Evolutionary conservation across 2,329 filamentous ascomycete species (phyloP), one percentile per base, ranked within the genome.

Genomic region (Xylariaceae sp.): DNA sequence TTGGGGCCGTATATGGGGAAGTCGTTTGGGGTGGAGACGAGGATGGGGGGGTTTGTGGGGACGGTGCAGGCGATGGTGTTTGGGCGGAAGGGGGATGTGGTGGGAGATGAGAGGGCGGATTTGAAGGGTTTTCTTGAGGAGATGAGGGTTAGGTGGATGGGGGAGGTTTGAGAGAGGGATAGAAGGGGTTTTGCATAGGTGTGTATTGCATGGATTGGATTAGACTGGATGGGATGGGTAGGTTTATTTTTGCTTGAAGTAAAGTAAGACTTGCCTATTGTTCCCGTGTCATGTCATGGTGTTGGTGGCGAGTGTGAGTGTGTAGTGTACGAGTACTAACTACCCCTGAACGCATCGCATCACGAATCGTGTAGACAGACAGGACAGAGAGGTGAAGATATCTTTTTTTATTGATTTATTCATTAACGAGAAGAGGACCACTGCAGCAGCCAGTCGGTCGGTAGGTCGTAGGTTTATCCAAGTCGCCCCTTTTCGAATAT

Each of bases 1-100:
- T 51, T 65, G 4, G 71, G 70, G 0, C 71, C 70, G 9, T 72
- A 68, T 10, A 70, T 70, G 68, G 68, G 67, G 13, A 62, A 62
- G 50, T 62, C 65, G 13, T 65, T 65, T 53, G 67, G 62, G 2
- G 15, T 63, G 3, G 58, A 48, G 15, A 47, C 56, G 45, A 17
- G 11, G 6, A 53, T 15, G 51, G 51, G 48, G 30, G 64, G 64
- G 1, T 30, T 69, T 1, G 47, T 66, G 7, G 55, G 51, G 3
- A 53, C 61, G 18, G 17, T 68, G 8, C 64, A 60, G 57, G 57
- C 63, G 7, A 4, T 8, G 10, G 2, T 8, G 11, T 51, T 51
- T 10, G 23, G 49, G 48, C 3, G 9, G 23, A 13, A 59, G 48
- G 50, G n/a, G 45, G 50, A 15, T 62, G 17, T n/a, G 13, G 6